Conservation (phyloP, 805 yeast genomes). For the Teunomyces funiuensis region DNA sequence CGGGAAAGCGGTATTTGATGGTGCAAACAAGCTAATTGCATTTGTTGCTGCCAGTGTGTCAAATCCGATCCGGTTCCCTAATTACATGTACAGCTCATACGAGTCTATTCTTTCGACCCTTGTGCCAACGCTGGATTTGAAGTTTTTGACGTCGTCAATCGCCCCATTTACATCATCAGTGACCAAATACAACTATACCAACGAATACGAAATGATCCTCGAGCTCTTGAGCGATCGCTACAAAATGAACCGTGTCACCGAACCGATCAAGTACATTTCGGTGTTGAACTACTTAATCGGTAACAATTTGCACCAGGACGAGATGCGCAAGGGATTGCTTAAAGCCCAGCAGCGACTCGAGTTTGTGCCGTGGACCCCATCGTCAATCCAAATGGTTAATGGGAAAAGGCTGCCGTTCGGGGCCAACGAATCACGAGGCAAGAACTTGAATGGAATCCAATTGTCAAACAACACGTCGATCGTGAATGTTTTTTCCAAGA, state of each 20-base stretch:
- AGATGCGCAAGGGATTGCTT: slow-evolving; percentile 64
- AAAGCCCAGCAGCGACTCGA: slow-evolving; percentile 65
- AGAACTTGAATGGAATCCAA: slow-evolving; percentile 68
- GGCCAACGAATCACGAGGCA: slow-evolving; percentile 32
- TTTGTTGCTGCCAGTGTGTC: slow-evolving; percentile 83
- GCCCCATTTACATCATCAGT: slow-evolving; percentile 48
- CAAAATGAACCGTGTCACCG: slow-evolving; percentile 59
- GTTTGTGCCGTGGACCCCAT: slow-evolving; percentile 85
- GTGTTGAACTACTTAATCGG: slow-evolving; percentile 69
- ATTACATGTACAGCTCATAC: slow-evolving; percentile 83
- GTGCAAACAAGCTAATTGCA: slow-evolving; percentile 82
- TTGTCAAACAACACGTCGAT: slow-evolving; percentile 81
- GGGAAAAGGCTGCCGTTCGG: slow-evolving; percentile 70
- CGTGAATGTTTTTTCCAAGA: slow-evolving; percentile 60
- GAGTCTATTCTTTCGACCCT: slow-evolving; percentile 79
- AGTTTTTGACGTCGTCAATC: slow-evolving; percentile 50
- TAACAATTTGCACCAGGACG: slow-evolving; percentile 60
- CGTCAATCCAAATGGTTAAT: slow-evolving; percentile 73
- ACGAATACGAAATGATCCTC: slow-evolving; percentile 82
- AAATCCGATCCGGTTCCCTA: slow-evolving; percentile 86
- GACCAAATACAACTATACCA: slow-evolving; percentile 54
- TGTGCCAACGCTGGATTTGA: slow-evolving; percentile 83
- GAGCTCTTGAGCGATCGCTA: slow-evolving; percentile 78
- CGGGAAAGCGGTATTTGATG: slow-evolving; percentile 65
- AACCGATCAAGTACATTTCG: slow-evolving; percentile 56